These are phyloP conservation scores for Berberis vulgaris DNA, from an alignment of 164 flowering plant genomes.

Conservation along the genomic window DNA sequence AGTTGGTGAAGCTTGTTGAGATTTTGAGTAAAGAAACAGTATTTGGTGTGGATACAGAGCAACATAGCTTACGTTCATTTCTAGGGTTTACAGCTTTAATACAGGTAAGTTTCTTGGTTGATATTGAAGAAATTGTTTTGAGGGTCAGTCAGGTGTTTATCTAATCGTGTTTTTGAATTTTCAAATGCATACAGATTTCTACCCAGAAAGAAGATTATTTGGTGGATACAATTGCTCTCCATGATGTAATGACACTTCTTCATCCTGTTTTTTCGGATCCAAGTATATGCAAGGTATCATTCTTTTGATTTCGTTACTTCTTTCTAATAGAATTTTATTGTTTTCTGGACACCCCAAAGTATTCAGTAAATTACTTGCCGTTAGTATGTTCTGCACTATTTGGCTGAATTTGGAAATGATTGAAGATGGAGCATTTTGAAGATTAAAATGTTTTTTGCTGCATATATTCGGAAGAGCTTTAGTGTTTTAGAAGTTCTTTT, in stretches of 20 bases:
- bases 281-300: conserved; percentile 64
- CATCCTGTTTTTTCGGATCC: conserved; percentile 72
- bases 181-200: conserved; percentile 49
- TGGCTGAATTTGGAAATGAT: too few relatives aligned
- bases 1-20: conserved; percentile 49
- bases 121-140: background rate
- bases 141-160: background rate
- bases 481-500: too few relatives aligned
- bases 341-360: too few relatives aligned
- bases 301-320: too few relatives aligned
- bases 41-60: conserved; percentile 91
- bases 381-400: too few relatives aligned
- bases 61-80: conserved; percentile 80
- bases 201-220: conserved; percentile 68
- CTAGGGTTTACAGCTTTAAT: conserved; percentile 82
- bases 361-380: too few relatives aligned
- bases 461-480: too few relatives aligned
- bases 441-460: too few relatives aligned
- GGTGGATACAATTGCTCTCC: conserved; percentile 75
- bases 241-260: conserved; percentile 69
- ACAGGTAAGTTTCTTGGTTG: conserved; percentile 39
- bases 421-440: too few relatives aligned
- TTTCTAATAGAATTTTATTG: too few relatives aligned
- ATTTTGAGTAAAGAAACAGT: conserved; percentile 48
- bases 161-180: background rate